Percentiles rank a stretch among this genome's conserved stretches.
phyloP scores from a whole-genome alignment of 2,329 filamentous ascomycete genomes.

The Alternaria viburni region DNA sequence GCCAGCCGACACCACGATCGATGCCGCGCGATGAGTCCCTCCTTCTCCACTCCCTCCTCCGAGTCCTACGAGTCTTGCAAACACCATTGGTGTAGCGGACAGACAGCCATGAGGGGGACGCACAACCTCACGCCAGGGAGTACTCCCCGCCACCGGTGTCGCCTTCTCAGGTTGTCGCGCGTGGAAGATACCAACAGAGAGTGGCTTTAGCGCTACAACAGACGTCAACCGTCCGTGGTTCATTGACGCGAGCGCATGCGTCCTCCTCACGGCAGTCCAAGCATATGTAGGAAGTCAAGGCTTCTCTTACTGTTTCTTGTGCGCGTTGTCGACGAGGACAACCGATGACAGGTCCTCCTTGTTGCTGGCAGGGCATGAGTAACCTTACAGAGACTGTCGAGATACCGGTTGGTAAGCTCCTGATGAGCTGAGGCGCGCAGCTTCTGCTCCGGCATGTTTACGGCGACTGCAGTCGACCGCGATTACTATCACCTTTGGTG shows the following conservation, averaged over 20 bases:
- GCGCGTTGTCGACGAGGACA: background rate
- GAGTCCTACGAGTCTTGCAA: background rate
- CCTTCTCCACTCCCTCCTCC: background rate
- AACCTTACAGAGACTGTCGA: background rate
- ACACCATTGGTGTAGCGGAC: conserved; percentile 13
- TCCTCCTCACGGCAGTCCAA: conserved; percentile 14
- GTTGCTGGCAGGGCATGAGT: background rate
- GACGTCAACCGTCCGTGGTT: conserved; percentile 35
- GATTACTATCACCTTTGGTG: conserved; percentile 2
- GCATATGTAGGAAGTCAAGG: conserved; percentile 22
- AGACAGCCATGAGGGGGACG: conserved; percentile 15
- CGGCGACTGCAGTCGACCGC: background rate
- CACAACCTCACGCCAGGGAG: conserved; percentile 26
- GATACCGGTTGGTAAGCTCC: conserved; percentile 14
- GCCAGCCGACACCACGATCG: background rate
- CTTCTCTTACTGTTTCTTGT: conserved; percentile 10
- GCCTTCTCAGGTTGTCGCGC: conserved; percentile 29
- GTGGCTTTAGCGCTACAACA: conserved; percentile 28
- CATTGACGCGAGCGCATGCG: conserved; percentile 28
- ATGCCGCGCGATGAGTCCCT: background rate
- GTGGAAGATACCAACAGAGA: conserved; percentile 40
- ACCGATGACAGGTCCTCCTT: background rate
- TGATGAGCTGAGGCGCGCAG: conserved; percentile 10
- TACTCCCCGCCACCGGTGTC: conserved; percentile 33
- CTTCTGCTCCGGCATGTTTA: conserved; percentile 9